These are phyloP conservation scores for Pigoraptor vietnamica DNA, from an alignment of 78 protist genomes.

Conservation along the genomic window DNA sequence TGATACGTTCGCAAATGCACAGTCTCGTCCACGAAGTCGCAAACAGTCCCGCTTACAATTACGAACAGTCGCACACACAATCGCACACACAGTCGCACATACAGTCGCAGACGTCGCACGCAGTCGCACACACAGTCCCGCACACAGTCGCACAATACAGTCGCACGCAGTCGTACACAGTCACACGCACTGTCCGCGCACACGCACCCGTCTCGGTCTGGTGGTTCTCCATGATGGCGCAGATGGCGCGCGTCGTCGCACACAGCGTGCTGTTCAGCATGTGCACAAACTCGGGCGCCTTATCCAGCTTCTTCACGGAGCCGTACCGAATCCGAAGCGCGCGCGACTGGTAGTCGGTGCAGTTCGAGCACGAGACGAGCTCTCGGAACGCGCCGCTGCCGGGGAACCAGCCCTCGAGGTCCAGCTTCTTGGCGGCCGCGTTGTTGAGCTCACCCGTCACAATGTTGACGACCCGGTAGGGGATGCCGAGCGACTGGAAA, in stretches of 20 bases:
- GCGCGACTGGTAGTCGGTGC: conserved; percentile 98
- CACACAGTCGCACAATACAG: not conserved
- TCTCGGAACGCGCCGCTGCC: conserved; percentile 90
- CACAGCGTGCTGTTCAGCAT: conserved; percentile 96
- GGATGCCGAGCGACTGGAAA: conserved; percentile 87
- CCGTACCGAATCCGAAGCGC: conserved; percentile 81
- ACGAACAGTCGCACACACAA: too few species aligned
- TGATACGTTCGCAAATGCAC: too few species aligned
- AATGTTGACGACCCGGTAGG: conserved; percentile 95
- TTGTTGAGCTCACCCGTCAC: conserved; percentile 95
- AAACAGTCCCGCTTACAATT: too few species aligned
- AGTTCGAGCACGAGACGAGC: conserved; percentile 99
- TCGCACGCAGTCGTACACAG: not conserved
- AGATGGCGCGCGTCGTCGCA: conserved; percentile 95
- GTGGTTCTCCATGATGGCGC: conserved; percentile 97
- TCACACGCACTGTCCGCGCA: not conserved
- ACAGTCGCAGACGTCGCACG: too few species aligned
- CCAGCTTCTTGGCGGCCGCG: conserved; percentile 99
- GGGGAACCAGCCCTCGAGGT: conserved; percentile 99
- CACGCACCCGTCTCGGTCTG: conserved; percentile 79
- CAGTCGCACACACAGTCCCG: not conserved
- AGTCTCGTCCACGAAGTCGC: too few species aligned
- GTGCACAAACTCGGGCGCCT: conserved; percentile 89
- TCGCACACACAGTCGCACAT: too few species aligned
- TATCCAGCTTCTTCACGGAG: conserved; percentile 48